phyloP scores from a whole-genome alignment of 164 flowering plant species.

The Hamamelis virginiana region DNA sequence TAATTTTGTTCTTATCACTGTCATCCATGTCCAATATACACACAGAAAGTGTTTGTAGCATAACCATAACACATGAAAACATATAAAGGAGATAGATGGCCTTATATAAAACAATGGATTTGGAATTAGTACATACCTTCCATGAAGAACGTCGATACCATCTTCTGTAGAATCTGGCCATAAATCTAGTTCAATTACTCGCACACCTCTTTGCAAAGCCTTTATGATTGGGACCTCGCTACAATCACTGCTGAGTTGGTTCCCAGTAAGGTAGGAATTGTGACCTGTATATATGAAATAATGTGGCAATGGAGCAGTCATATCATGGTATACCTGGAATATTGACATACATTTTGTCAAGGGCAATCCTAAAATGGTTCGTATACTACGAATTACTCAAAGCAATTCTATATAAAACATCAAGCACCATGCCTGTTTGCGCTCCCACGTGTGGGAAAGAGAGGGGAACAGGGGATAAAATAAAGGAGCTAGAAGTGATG shows the following conservation, averaged over 20 bases:
- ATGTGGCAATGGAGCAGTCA: conserved; percentile 80
- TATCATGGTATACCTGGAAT: conserved; percentile 78
- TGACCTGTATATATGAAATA: conserved; percentile 88
- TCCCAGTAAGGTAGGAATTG: conserved; percentile 87
- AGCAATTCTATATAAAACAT: not conserved
- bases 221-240: conserved; percentile 72
- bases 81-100: too few species aligned
- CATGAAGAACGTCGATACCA: conserved; percentile 70
- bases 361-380: not conserved
- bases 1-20: too few species aligned
- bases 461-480: not conserved
- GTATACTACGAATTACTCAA: not conserved
- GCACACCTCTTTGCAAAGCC: conserved; percentile 67
- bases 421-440: not conserved
- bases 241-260: conserved; percentile 84
- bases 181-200: conserved; percentile 79
- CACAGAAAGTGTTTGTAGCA: too few species aligned
- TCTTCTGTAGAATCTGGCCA: conserved; percentile 79
- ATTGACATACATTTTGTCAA: conserved; percentile 8
- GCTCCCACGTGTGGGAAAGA: too few species aligned
- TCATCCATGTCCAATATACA: too few species aligned
- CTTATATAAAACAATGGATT: not conserved
- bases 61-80: too few species aligned
- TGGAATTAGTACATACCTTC: conserved; percentile 45
- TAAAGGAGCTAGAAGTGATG: too few species aligned